Evolutionary conservation across 495 filamentous ascomycete genomes (phyloP).

Genomic region (Evernia prunastri): DNA sequence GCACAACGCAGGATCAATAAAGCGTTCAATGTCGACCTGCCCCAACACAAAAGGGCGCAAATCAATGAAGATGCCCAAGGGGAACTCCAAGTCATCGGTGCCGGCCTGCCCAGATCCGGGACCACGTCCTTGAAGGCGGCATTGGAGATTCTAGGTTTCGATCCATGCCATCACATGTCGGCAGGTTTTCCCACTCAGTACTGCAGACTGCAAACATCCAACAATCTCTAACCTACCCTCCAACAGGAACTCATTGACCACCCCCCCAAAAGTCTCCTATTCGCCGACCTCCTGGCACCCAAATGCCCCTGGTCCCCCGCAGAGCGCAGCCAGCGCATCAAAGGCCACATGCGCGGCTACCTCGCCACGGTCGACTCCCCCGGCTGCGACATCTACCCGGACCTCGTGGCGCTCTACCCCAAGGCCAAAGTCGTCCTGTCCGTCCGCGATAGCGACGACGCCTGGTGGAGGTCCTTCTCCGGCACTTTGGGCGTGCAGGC

Average conservation of each 20-base stretch:
- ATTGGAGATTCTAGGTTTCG: constrained; percentile 35
- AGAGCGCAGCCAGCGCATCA: neutral
- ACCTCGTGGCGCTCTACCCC: constrained; percentile 48
- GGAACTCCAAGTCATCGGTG: constrained; percentile 16
- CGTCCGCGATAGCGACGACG: constrained; percentile 6
- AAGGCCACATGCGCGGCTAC: neutral
- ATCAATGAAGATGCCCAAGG: neutral
- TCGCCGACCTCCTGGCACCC: neutral
- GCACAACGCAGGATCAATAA: neutral
- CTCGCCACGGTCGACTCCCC: neutral
- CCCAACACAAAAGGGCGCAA: neutral
- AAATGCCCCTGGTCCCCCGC: neutral
- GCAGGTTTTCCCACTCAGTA: neutral
- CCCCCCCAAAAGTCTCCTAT: neutral
- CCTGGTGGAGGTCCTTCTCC: constrained; percentile 2
- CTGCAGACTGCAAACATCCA: neutral
- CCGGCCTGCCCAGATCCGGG: constrained; percentile 45
- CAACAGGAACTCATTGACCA: neutral
- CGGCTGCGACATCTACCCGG: constrained; percentile 1
- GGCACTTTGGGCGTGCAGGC: neutral
- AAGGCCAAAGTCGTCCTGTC: constrained; percentile 50
- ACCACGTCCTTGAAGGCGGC: constrained; percentile 44
- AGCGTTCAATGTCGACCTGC: neutral
- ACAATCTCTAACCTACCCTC: neutral
- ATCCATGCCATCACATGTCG: constrained; percentile 14